Conservation (phyloP, 345 rosid genomes). For the Raphanus sativus region DNA sequence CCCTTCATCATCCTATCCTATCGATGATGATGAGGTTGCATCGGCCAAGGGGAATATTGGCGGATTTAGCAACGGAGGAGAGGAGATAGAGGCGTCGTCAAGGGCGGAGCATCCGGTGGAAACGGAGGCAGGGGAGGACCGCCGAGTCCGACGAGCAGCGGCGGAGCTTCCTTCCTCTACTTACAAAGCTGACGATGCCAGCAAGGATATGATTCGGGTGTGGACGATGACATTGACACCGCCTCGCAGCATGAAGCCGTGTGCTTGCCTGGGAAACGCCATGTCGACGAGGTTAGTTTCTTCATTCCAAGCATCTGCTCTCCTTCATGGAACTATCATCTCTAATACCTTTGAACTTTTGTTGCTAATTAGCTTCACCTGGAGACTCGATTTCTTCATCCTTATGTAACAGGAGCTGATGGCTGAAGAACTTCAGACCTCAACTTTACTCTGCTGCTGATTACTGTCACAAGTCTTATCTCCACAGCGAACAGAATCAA, state of each 20-base stretch:
- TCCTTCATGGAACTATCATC: too few relatives aligned
- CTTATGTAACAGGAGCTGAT: conserved; percentile 73
- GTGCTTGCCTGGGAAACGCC: conserved; percentile 85
- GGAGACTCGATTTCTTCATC: too few relatives aligned
- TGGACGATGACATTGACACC: conserved; percentile 37
- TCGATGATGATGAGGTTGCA: conserved; percentile 32
- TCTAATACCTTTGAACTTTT: too few relatives aligned
- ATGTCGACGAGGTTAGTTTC: conserved; percentile 62
- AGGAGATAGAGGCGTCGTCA: conserved; percentile 39
- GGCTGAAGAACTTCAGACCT: conserved; percentile 91
- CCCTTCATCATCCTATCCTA: conserved; percentile 29
- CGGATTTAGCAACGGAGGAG: conserved; percentile 27
- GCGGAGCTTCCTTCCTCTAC: conserved; percentile 56
- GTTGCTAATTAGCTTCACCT: too few relatives aligned
- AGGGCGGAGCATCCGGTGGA: conserved; percentile 53
- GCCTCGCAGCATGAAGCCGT: conserved; percentile 50
- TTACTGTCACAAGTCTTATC: conserved; percentile 94
- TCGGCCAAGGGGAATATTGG: conserved; percentile 29
- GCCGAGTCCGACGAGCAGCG: conserved; percentile 84
- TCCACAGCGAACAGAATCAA: conserved; percentile 91
- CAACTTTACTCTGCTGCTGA: conserved; percentile 98
- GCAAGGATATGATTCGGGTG: conserved; percentile 66
- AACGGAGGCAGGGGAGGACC: conserved; percentile 60
- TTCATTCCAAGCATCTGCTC: not conserved
- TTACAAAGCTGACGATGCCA: conserved; percentile 41